Evolutionary conservation across 495 filamentous ascomycete genomes (phyloP).

Genomic region (Aspergillus olivimuriae): DNA sequence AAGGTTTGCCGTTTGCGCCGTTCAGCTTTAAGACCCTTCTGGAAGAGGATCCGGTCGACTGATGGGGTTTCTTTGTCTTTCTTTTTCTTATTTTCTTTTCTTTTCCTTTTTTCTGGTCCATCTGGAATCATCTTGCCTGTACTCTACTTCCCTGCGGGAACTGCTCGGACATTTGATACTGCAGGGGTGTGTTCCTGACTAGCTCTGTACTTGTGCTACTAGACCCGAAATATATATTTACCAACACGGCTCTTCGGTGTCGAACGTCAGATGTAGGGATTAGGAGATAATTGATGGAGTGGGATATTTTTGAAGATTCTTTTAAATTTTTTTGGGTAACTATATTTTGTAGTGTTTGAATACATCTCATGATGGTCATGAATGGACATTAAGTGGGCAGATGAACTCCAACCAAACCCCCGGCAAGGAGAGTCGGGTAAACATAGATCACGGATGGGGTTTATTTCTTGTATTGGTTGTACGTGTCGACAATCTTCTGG

Average conservation of each 20-base stretch:
- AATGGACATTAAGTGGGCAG: not conserved
- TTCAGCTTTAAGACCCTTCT: constrained; percentile 85
- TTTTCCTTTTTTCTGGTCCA: constrained; percentile 5
- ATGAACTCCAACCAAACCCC: too few species aligned
- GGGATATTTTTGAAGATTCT: not conserved
- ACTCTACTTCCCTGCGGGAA: constrained; percentile 8
- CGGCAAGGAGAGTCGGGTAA: too few species aligned
- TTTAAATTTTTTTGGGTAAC: not conserved
- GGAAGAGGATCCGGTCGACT: constrained; percentile 71
- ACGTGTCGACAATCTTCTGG: constrained; percentile 78
- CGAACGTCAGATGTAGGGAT: too few species aligned
- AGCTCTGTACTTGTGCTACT: not conserved
- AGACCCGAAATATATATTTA: not conserved
- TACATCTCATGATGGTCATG: not conserved
- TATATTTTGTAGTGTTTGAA: not conserved
- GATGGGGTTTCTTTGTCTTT: constrained; percentile 10
- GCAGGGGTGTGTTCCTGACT: not conserved
- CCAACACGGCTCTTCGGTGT: too few species aligned
- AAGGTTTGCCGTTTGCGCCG: constrained; percentile 83
- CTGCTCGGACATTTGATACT: constrained; percentile 5
- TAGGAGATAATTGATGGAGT: too few species aligned
- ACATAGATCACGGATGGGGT: too few species aligned
- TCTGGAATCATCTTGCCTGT: too few species aligned
- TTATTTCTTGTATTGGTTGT: constrained; percentile 42
- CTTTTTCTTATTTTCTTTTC: constrained; percentile 12